Evolutionary conservation across 306 rosid species (phyloP), one percentile per base, ranked within the genome.

Genomic region (Vicia sativa): DNA sequence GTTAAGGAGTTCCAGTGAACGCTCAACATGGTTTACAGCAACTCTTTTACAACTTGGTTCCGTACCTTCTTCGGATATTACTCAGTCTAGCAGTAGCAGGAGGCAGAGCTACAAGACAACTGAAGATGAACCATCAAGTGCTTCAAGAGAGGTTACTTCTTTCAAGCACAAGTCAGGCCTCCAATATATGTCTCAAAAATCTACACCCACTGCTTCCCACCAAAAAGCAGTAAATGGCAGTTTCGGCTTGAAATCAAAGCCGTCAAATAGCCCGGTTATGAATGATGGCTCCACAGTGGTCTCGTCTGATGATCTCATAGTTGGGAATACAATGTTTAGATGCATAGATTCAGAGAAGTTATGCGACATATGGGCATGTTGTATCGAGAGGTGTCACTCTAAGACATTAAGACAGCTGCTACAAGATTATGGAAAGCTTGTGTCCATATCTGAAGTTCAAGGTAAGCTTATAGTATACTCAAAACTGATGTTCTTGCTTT

Each of bases 21-120:
- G 96, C 66, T 87, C 97, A 43, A 93, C 99, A 34, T 93, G 97
- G 99, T 90, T 93, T 84, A 86, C 97, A 46, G 99, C 96, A 4
- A 88, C 99, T 28, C 87, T 93, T 9, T 85, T 93, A 59, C 99
- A 90, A 72, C 99, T 93, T 76, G 95, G 99, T 75, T 90, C 95
- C 43, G 61, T 85, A 69, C 77, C 96, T 76, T 93, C 96, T 68
- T 87, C 89, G 21, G 97, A 93, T 62, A 82, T 82, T 63, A 80
- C 81, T 74, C 91, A 79, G 63, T 87, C 99, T 8, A 78, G 92
- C 72, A 88, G 91, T 77, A 85, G 96, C 80, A 82, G 92, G 83
- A 79, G 96, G 76, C 99, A 85, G 84, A 88, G 96, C 88, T 63
- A 85, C 72, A 93, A 79, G 82, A 83, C 87, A 29, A 81, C 90